phyloP scores from a whole-genome alignment of 768 basidiomycete species.

The Mycena belliarum region DNA sequence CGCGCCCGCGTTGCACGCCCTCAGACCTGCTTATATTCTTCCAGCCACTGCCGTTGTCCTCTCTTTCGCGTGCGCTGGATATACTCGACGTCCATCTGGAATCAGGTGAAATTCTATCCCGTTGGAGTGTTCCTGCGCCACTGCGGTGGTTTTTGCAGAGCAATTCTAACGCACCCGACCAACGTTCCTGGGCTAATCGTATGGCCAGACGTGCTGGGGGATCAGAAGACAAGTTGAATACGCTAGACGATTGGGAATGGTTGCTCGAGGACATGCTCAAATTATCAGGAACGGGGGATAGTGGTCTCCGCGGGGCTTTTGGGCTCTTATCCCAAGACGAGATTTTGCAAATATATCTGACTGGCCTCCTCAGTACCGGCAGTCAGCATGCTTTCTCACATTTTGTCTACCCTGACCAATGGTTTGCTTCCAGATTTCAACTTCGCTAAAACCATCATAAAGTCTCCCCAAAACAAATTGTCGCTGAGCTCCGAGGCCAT shows the following conservation, averaged over 20 bases:
- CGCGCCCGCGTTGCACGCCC: conserved; percentile 55
- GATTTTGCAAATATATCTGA: conserved; percentile 79
- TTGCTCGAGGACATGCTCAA: conserved; percentile 90
- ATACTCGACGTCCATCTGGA: conserved; percentile 93
- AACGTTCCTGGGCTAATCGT: conserved; percentile 82
- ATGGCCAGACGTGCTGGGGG: conserved; percentile 76
- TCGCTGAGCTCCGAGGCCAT: conserved; percentile 50
- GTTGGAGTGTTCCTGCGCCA: conserved; percentile 84
- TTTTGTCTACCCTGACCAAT: conserved; percentile 11
- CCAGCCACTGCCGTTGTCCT: conserved; percentile 67
- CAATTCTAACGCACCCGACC: conserved; percentile 60
- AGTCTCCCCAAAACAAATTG: conserved; percentile 45
- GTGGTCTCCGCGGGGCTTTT: conserved; percentile 73
- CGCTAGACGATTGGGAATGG: conserved; percentile 82
- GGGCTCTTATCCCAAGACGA: conserved; percentile 72
- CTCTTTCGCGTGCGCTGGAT: conserved; percentile 83
- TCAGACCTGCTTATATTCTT: conserved; percentile 82
- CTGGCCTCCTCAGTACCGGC: conserved; percentile 82
- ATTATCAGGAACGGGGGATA: conserved; percentile 64
- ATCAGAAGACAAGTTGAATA: conserved; percentile 50
- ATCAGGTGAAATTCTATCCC: conserved; percentile 86
- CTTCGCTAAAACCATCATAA: conserved; percentile 64
- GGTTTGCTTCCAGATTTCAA: conserved; percentile 51
- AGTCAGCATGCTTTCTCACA: conserved; percentile 59
- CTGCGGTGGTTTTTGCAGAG: conserved; percentile 92